Percentiles rank a stretch among this genome's conserved stretches.
These are phyloP conservation scores for Conringia planisiliqua DNA, from an alignment of 345 rosid genomes.

Conservation along the genomic window DNA sequence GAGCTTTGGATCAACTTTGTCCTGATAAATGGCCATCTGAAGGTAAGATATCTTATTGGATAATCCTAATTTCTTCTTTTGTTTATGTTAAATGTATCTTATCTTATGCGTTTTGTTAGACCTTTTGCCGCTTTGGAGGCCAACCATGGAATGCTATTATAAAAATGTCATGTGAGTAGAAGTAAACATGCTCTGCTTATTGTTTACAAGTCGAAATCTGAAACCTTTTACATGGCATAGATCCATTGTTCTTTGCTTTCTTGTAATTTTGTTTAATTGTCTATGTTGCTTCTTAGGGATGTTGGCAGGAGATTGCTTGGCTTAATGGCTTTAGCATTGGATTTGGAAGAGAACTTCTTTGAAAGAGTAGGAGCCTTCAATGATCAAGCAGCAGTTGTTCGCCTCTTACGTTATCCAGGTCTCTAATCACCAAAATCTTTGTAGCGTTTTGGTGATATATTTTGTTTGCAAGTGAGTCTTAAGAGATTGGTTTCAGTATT, in stretches of 20 bases:
- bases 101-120: conserved; percentile 41
- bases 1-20: conserved; percentile 18
- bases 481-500: not conserved
- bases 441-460: not conserved
- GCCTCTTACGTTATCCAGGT: conserved; percentile 81
- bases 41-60: conserved; percentile 36
- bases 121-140: conserved; percentile 60
- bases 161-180: conserved; percentile 46
- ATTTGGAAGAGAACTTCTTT: conserved; percentile 65
- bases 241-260: not conserved
- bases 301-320: conserved; percentile 49
- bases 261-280: not conserved
- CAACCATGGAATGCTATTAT: conserved; percentile 56
- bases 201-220: not conserved
- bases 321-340: conserved; percentile 69
- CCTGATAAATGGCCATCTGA: conserved; percentile 73
- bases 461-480: not conserved
- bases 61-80: not conserved
- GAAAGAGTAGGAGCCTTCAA: conserved; percentile 56
- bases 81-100: not conserved
- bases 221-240: not conserved
- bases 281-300: conserved; percentile 41
- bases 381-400: conserved; percentile 42
- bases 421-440: not conserved
- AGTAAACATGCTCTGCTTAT: not conserved